Conservation (phyloP, 768 basidiomycete genomes). For the Basidioascus undulatus region DNA sequence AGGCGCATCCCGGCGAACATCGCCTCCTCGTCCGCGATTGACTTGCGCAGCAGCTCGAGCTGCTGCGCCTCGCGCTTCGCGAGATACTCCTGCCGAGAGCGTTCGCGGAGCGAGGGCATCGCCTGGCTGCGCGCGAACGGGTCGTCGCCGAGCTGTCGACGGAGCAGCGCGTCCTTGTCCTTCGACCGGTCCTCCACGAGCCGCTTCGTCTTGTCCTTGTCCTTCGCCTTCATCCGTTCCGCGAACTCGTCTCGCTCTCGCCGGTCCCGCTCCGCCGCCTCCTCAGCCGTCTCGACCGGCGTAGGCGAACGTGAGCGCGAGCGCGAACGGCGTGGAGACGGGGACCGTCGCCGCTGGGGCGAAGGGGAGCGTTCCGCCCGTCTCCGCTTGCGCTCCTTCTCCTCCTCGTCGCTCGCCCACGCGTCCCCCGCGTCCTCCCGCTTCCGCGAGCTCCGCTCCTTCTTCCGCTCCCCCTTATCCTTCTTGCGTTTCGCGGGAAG, state of each 20-base stretch:
- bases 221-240: conserved; percentile 56
- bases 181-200: conserved; percentile 79
- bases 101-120: conserved; percentile 53
- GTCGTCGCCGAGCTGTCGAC: conserved; percentile 64
- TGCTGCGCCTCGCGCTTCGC: conserved; percentile 91
- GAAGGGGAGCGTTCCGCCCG: conserved; percentile 7
- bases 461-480: conserved; percentile 6
- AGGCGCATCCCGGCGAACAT: conserved; percentile 78
- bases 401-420: conserved; percentile 83
- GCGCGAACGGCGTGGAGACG: neutral
- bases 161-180: conserved; percentile 56
- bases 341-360: neutral
- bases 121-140: conserved; percentile 25
- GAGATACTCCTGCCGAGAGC: conserved; percentile 84
- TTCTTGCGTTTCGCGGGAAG: conserved; percentile 9
- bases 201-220: conserved; percentile 53
- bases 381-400: conserved; percentile 19
- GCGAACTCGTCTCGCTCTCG: conserved; percentile 83
- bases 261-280: conserved; percentile 55
- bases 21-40: conserved; percentile 82
- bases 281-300: conserved; percentile 48
- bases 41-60: conserved; percentile 71
- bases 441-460: conserved; percentile 27
- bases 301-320: conserved; percentile 13
- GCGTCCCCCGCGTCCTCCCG: conserved; percentile 55